phyloP scores from a whole-genome alignment of 495 filamentous ascomycete genomes.

The Amniculicola lignicola region DNA sequence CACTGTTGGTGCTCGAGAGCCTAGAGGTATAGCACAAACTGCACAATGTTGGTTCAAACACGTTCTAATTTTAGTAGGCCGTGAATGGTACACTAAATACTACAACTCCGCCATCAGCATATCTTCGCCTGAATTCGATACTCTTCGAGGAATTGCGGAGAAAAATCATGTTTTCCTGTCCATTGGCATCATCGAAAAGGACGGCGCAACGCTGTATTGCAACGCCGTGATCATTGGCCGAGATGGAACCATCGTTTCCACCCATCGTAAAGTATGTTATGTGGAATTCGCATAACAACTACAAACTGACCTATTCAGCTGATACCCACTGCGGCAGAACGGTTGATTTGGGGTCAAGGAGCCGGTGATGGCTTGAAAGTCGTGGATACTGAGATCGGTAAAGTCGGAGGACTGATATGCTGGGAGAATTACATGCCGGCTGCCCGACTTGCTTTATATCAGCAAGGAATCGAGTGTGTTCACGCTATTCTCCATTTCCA shows the following conservation, averaged over 20 bases:
- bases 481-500: neutral
- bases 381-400: conserved; percentile 44
- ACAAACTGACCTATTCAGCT: conserved; percentile 33
- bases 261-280: conserved; percentile 42
- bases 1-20: conserved; percentile 45
- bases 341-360: conserved; percentile 46
- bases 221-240: conserved; percentile 41
- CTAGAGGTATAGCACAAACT: conserved; percentile 34
- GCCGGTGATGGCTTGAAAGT: conserved; percentile 45
- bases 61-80: conserved; percentile 30
- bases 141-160: conserved; percentile 38
- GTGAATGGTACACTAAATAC: conserved; percentile 46
- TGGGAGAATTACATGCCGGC: conserved; percentile 51
- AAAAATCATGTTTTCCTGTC: conserved; percentile 40
- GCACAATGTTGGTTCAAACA: neutral
- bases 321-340: conserved; percentile 45
- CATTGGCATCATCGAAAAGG: conserved; percentile 47
- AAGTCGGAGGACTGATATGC: conserved; percentile 47
- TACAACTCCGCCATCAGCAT: conserved; percentile 42
- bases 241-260: conserved; percentile 41
- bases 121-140: conserved; percentile 41
- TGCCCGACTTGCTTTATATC: conserved; percentile 45
- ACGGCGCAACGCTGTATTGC: conserved; percentile 45
- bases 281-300: neutral
- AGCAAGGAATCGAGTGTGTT: conserved; percentile 45